These are phyloP conservation scores for Penicillium bialowiezense DNA, from an alignment of 495 filamentous ascomycete genomes.

Conservation along the genomic window DNA sequence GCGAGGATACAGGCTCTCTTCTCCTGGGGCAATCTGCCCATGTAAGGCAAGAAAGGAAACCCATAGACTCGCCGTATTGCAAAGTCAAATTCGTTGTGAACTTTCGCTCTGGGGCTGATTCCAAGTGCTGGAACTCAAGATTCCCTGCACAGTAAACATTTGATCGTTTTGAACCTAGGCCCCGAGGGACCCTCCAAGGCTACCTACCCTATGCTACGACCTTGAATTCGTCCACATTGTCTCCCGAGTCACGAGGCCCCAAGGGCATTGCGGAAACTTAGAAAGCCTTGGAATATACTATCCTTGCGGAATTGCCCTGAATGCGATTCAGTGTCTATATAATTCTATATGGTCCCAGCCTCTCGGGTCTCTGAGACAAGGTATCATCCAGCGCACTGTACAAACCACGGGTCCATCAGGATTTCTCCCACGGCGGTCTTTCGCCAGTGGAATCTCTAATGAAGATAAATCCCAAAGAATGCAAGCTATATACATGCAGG, in stretches of 20 bases:
- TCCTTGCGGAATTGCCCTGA: conserved; percentile 18
- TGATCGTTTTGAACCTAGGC: too few species aligned
- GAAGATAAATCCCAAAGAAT: conserved; percentile 16
- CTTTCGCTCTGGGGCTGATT: neutral
- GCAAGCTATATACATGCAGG: conserved; percentile 27
- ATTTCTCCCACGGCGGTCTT: neutral
- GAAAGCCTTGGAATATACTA: too few species aligned
- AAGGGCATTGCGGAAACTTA: too few species aligned
- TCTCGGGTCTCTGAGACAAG: conserved; percentile 1
- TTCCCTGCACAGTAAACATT: neutral
- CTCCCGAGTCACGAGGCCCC: too few species aligned
- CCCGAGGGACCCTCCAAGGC: too few species aligned
- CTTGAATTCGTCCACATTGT: too few species aligned
- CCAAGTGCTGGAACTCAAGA: neutral
- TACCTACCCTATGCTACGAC: too few species aligned
- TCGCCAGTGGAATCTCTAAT: neutral
- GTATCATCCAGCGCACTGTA: conserved; percentile 12
- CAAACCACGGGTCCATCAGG: conserved; percentile 2
- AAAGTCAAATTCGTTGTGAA: conserved; percentile 12
- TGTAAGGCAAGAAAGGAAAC: conserved; percentile 22
- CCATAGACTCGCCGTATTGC: conserved; percentile 35
- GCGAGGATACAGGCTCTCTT: conserved; percentile 32
- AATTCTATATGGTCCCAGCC: conserved; percentile 22
- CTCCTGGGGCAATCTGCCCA: conserved; percentile 16
- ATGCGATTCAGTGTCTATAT: conserved; percentile 23